Evolutionary conservation across 2,329 filamentous ascomycete species (phyloP).

Genomic region (Arthroderma sp.): DNA sequence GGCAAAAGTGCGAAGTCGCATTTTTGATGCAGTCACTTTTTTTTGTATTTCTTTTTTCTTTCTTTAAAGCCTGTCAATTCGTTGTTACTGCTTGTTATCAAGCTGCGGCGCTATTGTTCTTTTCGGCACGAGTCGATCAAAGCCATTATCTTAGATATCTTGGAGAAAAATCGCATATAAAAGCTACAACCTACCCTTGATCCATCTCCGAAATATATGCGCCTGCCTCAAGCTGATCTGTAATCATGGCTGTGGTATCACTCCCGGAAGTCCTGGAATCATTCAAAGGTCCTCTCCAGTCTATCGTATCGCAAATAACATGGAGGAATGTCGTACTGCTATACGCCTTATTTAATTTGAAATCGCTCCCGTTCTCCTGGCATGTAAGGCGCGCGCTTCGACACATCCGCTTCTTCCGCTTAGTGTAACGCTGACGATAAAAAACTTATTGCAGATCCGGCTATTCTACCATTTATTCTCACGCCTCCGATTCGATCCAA

Average conservation of each 20-base stretch:
- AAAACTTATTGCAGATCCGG: constrained; percentile 34
- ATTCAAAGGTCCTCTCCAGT: not conserved
- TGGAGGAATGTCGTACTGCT: constrained; percentile 31
- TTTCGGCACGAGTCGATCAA: too few relatives aligned
- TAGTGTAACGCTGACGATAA: constrained; percentile 16
- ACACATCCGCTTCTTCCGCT: constrained; percentile 17
- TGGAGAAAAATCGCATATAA: too few relatives aligned
- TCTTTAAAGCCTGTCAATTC: too few relatives aligned
- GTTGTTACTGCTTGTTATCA: too few relatives aligned
- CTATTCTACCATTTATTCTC: constrained; percentile 45
- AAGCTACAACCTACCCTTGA: too few relatives aligned
- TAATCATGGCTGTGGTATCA: constrained; percentile 1
- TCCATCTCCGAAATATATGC: too few relatives aligned
- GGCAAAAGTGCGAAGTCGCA: too few relatives aligned
- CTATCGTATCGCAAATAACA: constrained; percentile 9
- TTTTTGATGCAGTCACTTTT: too few relatives aligned
- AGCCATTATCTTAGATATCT: too few relatives aligned
- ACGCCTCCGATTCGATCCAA: constrained; percentile 40
- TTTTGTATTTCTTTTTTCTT: too few relatives aligned
- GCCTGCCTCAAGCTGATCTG: too few relatives aligned
- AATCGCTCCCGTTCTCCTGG: constrained; percentile 63
- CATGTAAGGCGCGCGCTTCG: constrained; percentile 43
- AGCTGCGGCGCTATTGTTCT: too few relatives aligned
- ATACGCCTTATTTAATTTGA: constrained; percentile 53
- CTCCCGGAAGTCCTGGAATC: not conserved